phyloP scores from a whole-genome alignment of 768 basidiomycete genomes.

The Amanita molliuscula region DNA sequence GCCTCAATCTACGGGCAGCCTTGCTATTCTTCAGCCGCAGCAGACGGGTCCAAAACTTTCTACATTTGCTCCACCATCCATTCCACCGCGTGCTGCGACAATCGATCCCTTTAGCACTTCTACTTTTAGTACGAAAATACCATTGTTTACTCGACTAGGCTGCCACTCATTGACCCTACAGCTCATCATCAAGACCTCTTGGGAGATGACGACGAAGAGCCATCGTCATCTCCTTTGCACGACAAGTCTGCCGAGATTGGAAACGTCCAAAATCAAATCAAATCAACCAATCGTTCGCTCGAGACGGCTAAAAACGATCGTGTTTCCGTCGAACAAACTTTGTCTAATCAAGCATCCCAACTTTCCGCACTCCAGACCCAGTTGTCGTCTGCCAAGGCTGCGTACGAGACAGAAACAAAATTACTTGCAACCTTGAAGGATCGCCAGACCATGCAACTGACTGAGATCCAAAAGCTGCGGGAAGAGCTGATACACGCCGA shows the following conservation, averaged over 20 bases:
- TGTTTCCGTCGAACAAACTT: constrained; percentile 46
- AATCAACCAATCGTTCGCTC: constrained; percentile 67
- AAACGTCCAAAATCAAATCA: constrained; percentile 77
- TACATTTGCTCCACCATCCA: constrained; percentile 16
- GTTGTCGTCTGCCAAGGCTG: constrained; percentile 71
- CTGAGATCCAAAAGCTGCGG: constrained; percentile 60
- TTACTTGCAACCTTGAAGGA: constrained; percentile 59
- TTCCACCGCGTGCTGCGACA: constrained; percentile 14
- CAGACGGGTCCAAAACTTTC: constrained; percentile 17
- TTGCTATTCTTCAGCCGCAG: constrained; percentile 20
- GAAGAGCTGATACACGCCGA: constrained; percentile 83
- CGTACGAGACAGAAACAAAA: constrained; percentile 78
- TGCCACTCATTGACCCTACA: not conserved
- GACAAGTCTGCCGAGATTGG: constrained; percentile 82
- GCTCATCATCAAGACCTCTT: constrained; percentile 42
- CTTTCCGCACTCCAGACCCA: constrained; percentile 77
- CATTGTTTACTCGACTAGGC: not conserved
- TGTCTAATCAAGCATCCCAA: constrained; percentile 62
- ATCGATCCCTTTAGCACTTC: constrained; percentile 40
- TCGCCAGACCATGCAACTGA: constrained; percentile 53
- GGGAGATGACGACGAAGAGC: constrained; percentile 60
- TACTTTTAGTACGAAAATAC: constrained; percentile 14
- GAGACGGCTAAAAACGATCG: constrained; percentile 60
- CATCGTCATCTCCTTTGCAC: constrained; percentile 38
- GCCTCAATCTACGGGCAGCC: constrained; percentile 28